Percentiles rank a stretch among this genome's conserved stretches.
Conservation (phyloP, 2,329 filamentous ascomycete species). For the Pezicula rhizophila region DNA sequence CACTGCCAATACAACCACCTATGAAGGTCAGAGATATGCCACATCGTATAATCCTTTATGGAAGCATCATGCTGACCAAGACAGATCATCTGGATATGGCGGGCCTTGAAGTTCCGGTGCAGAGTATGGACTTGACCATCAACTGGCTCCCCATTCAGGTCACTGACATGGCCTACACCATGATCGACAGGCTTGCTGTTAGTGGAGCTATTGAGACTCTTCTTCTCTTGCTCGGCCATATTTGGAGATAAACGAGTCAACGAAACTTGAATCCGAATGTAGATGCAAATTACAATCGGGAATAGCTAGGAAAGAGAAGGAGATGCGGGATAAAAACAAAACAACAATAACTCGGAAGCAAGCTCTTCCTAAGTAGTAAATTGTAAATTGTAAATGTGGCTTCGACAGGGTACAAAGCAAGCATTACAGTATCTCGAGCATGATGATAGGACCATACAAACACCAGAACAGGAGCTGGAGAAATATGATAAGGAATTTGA, state of each 20-base stretch:
- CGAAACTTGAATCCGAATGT: too few species aligned
- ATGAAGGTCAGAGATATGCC: neutral
- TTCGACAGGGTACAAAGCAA: too few species aligned
- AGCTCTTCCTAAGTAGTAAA: too few species aligned
- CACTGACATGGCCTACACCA: neutral
- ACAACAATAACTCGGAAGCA: too few species aligned
- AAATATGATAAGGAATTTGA: too few species aligned
- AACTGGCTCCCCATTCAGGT: neutral
- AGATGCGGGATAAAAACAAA: too few species aligned
- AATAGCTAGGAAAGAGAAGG: too few species aligned
- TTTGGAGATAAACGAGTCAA: neutral
- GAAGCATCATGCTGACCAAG: neutral
- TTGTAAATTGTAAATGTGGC: too few species aligned
- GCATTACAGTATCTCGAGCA: too few species aligned
- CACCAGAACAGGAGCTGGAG: too few species aligned
- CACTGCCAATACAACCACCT: neutral
- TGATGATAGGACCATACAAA: too few species aligned
- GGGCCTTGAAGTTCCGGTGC: neutral
- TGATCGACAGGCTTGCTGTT: neutral
- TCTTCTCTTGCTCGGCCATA: neutral
- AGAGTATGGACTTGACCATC: neutral
- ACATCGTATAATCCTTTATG: neutral
- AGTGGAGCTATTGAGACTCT: neutral
- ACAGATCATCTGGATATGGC: slow-evolving; percentile 1
- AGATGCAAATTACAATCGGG: too few species aligned